These are phyloP conservation scores for Klebsormidium nitens DNA, from an alignment of 139 green algal species.

Conservation along the genomic window DNA sequence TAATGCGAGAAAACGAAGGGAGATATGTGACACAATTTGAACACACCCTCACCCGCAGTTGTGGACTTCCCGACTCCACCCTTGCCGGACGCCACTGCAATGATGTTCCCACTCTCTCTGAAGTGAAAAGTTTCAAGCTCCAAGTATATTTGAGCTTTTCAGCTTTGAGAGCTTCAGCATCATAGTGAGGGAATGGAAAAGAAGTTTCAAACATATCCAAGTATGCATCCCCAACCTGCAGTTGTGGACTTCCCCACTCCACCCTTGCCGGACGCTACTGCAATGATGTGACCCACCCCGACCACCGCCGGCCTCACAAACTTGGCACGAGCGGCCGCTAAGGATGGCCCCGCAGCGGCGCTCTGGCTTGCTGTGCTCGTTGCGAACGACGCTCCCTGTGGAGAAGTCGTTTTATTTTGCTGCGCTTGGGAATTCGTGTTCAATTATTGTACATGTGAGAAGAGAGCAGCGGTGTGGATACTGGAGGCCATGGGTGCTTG, in stretches of 20 bases:
- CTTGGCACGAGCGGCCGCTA: too few relatives aligned
- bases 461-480: too few relatives aligned
- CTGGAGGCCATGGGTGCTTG: too few relatives aligned
- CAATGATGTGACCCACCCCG: conserved; percentile 72
- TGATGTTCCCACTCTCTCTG: conserved; percentile 60
- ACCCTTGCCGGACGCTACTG: conserved; percentile 85
- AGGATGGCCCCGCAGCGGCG: too few relatives aligned
- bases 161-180: not conserved
- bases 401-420: too few relatives aligned
- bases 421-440: too few relatives aligned
- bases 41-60: conserved; percentile 74
- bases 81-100: conserved; percentile 85
- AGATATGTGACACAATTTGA: not conserved
- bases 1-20: not conserved
- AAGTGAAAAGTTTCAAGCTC: not conserved
- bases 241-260: conserved; percentile 90
- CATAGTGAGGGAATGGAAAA: conserved; percentile 4
- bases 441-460: too few relatives aligned
- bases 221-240: conserved; percentile 53
- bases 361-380: too few relatives aligned
- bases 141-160: not conserved
- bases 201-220: too few relatives aligned
- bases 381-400: too few relatives aligned
- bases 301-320: conserved; percentile 1
- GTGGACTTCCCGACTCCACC: conserved; percentile 92